A percentile compares a stretch with the other conserved stretches of the same genome.
Conservation (phyloP, 139 green algal genomes). For the Picochlorum sp. region DNA sequence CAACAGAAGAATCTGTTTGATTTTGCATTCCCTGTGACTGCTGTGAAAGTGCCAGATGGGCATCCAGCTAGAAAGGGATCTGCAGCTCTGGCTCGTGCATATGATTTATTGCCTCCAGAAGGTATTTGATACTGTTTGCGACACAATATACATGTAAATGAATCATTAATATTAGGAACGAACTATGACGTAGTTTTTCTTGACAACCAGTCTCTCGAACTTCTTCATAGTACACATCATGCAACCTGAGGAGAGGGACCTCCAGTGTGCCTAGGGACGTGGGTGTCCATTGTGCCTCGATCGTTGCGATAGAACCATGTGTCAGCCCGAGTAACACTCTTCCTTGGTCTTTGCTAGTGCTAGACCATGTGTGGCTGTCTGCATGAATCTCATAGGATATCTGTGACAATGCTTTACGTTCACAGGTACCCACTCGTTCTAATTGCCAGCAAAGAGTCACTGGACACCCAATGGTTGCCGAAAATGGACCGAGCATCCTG, state of each 20-base stretch:
- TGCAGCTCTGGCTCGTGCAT: neutral
- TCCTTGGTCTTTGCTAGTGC: slow-evolving; percentile 10
- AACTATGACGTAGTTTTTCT: neutral
- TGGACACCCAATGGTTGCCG: slow-evolving; percentile 24
- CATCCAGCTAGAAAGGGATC: neutral
- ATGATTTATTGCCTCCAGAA: too few relatives aligned
- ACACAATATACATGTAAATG: neutral
- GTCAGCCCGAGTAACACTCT: slow-evolving; percentile 15
- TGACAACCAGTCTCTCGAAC: slow-evolving; percentile 5
- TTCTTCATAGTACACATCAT: slow-evolving; percentile 19
- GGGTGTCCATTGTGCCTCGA: slow-evolving; percentile 43
- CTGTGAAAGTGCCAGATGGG: neutral
- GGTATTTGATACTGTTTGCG: neutral
- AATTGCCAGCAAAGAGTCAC: slow-evolving; percentile 46
- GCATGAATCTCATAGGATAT: neutral
- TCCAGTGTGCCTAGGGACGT: slow-evolving; percentile 28
- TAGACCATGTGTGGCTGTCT: slow-evolving; percentile 14
- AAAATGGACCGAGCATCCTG: slow-evolving; percentile 40
- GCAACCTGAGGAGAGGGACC: slow-evolving; percentile 32
- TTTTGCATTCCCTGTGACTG: neutral
- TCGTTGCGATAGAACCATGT: slow-evolving; percentile 22
- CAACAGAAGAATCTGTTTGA: neutral
- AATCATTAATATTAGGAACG: neutral
- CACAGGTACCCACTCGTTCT: slow-evolving; percentile 20
- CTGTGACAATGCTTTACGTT: neutral